Evolutionary conservation across 495 filamentous ascomycete species (phyloP), one percentile per base, ranked within the genome.

Genomic region (Penicillium egyptiacum): DNA sequence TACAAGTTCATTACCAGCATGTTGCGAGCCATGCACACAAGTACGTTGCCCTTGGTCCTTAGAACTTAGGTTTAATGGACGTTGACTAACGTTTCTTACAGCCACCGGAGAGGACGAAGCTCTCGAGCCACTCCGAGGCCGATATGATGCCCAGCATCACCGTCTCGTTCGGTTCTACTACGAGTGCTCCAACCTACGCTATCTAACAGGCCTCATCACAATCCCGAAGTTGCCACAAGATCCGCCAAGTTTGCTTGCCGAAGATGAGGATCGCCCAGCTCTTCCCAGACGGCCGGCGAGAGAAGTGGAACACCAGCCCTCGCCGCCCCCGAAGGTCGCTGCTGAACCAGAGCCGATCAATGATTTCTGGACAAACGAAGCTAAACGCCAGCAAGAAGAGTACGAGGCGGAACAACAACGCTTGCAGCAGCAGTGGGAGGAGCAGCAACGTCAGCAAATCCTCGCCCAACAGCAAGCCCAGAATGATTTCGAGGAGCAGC

Each of bases 141-240:
- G 92, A 62, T 98, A 98, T 64, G 88, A 98, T 70, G 89, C 92
- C 23, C 95, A 98, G 63, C 94, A 98, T 71, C 88, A 97, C 74
- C 89, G 94, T 23, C 82, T 98, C 17, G 88, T 96, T 62, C 92
- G 94, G 61, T 98, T 96, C 75, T 98, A 98, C 75, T 98, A 96
- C 71, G 94, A 98, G 75, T 98, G 94, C 75, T 97, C 93, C 5
- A 98, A 96, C 71, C 76, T 98, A 55, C 88, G 93, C 53, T 98
- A 98, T 67, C 81, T 98, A 53, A 98, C 94, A 17, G 95, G 91
- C 64, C 79, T 98, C 10, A 98, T 98, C 67, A 96, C 91, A 8
- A 89, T 98, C 16, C 94, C 94, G 2, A 96, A 97, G 68, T 82
- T 98, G 26, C 94, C 94, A 2, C 91, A 91, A 75, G 92, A 98